Conservation (phyloP, 2,329 filamentous ascomycete genomes). For the Colletotrichum sp. region DNA sequence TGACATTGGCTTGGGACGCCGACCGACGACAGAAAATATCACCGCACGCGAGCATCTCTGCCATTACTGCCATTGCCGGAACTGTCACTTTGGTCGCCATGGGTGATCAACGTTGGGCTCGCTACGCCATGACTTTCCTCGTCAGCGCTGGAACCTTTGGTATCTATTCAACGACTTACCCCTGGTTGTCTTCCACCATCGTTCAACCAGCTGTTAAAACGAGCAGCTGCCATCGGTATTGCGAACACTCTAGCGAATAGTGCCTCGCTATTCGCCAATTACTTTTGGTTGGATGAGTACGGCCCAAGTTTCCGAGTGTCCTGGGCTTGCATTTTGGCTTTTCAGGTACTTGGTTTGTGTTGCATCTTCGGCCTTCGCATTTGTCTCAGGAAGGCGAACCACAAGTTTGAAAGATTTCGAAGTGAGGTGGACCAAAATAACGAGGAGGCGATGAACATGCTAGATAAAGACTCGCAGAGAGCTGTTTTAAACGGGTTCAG, state of each 20-base stretch:
- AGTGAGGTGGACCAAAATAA: background rate
- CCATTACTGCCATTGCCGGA: background rate
- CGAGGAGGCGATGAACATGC: background rate
- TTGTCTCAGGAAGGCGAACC: conserved; percentile 23
- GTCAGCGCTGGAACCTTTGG: conserved; percentile 2
- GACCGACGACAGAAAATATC: conserved; percentile 1
- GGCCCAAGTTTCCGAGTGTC: conserved; percentile 15
- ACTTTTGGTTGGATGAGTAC: conserved; percentile 24
- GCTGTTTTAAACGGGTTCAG: background rate
- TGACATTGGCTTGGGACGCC: background rate
- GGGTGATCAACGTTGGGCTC: background rate
- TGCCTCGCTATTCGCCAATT: conserved; percentile 25
- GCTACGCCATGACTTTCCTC: conserved; percentile 22
- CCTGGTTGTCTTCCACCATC: conserved; percentile 24
- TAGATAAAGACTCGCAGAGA: background rate
- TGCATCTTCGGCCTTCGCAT: conserved; percentile 24
- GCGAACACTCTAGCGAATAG: conserved; percentile 25
- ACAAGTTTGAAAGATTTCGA: background rate
- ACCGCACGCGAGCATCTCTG: background rate
- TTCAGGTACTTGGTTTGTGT: conserved; percentile 22
- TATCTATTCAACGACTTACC: conserved; percentile 23
- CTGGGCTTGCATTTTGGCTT: background rate
- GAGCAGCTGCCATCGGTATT: conserved; percentile 19
- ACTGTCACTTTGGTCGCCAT: background rate
- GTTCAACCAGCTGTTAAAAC: conserved; percentile 22